phyloP scores from a whole-genome alignment of 106 monocot genomes.

The Acorus calamus region DNA sequence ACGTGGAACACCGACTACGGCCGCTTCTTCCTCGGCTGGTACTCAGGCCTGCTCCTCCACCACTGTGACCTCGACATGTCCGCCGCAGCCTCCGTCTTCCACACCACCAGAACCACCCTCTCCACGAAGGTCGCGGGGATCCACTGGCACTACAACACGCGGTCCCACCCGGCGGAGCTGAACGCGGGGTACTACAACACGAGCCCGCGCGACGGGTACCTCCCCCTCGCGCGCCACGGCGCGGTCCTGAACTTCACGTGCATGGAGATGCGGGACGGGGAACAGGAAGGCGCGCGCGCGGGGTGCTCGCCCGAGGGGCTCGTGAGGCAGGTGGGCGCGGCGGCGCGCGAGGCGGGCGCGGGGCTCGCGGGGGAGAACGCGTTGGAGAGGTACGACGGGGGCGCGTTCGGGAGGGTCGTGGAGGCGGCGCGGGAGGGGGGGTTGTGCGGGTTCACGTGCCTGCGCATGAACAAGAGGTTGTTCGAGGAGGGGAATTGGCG shows the following conservation, averaged over 20 bases:
- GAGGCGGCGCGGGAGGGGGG: slow-evolving; percentile 10
- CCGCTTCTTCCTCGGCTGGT: slow-evolving; percentile 77
- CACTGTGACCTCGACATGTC: slow-evolving; percentile 58
- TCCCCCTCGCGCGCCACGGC: slow-evolving; percentile 33
- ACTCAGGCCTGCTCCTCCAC: slow-evolving; percentile 44
- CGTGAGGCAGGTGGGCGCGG: slow-evolving; percentile 47
- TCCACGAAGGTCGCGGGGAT: slow-evolving; percentile 73
- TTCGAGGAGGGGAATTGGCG: slow-evolving; percentile 62
- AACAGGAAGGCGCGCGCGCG: slow-evolving; percentile 43
- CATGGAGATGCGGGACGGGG: slow-evolving; percentile 70
- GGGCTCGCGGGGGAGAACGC: slow-evolving; percentile 83
- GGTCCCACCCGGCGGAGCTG: slow-evolving; percentile 73
- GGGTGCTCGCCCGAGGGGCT: slow-evolving; percentile 47
- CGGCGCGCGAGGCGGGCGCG: slow-evolving; percentile 21
- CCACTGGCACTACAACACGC: slow-evolving; percentile 82
- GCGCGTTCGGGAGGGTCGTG: slow-evolving; percentile 45
- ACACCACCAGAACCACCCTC: slow-evolving; percentile 32
- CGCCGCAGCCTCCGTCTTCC: slow-evolving; percentile 43
- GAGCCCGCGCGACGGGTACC: slow-evolving; percentile 39
- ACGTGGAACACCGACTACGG: slow-evolving; percentile 75
- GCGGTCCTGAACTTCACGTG: slow-evolving; percentile 71
- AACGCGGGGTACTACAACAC: slow-evolving; percentile 94
- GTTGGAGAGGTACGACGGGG: slow-evolving; percentile 58
- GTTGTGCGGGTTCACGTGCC: slow-evolving; percentile 60
- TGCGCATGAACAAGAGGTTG: slow-evolving; percentile 67